A percentile compares a stretch with the other conserved stretches of the same genome.
phyloP scores from a whole-genome alignment of 2,329 filamentous ascomycete species.

The Kalmusia sp. region DNA sequence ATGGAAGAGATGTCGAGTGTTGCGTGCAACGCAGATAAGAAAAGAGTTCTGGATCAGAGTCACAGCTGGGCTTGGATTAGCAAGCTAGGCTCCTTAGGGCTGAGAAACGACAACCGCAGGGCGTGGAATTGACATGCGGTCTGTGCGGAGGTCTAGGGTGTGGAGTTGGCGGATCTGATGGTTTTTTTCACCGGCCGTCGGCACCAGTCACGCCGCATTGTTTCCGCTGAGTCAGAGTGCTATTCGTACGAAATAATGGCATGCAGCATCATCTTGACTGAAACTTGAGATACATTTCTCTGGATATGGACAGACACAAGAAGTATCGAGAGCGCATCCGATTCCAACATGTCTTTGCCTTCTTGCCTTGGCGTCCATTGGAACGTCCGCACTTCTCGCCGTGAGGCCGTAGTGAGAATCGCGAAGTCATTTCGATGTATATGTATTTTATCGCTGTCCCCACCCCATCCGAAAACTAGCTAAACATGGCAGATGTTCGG shows the following conservation, averaged over 20 bases:
- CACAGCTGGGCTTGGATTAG: not conserved
- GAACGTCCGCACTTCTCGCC: too few species aligned
- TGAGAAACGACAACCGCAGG: slow-evolving; percentile 3
- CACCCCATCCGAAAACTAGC: not conserved
- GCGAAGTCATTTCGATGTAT: too few species aligned
- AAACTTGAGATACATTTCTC: not conserved
- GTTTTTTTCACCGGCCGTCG: not conserved
- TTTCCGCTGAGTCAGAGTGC: not conserved
- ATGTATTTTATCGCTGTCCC: not conserved
- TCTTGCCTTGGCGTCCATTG: too few species aligned
- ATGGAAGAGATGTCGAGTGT: not conserved
- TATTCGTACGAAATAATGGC: not conserved
- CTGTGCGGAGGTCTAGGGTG: not conserved
- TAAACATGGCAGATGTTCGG: slow-evolving; percentile 10
- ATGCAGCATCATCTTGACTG: not conserved
- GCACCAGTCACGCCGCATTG: not conserved
- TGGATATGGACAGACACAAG: too few species aligned
- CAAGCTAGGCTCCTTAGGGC: slow-evolving; percentile 2
- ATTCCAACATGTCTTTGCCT: too few species aligned
- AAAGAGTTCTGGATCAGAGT: slow-evolving; percentile 2
- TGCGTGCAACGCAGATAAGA: slow-evolving; percentile 1
- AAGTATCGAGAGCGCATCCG: too few species aligned
- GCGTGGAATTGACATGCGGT: slow-evolving; percentile 11
- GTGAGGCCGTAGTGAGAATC: too few species aligned
- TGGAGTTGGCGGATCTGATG: not conserved